Conservation (phyloP, 176 grass and related monocot species). For the Oropetium thomaeum region DNA sequence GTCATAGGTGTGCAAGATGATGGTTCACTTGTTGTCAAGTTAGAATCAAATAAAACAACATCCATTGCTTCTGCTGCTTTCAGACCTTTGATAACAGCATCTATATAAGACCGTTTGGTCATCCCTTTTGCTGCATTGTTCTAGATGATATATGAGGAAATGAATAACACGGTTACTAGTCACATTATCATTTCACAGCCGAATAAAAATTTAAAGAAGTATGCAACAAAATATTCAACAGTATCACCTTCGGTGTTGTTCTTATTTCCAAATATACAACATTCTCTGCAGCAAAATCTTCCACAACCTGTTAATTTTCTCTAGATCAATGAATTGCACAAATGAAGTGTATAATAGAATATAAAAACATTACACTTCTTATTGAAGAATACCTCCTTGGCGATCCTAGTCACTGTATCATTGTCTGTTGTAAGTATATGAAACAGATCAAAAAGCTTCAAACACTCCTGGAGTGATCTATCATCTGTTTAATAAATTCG, state of each 20-base stretch:
- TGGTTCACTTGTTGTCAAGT: slow-evolving; percentile 27
- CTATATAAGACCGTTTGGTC: slow-evolving; percentile 88
- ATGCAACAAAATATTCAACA: neutral
- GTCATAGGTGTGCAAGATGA: slow-evolving; percentile 2
- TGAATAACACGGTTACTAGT: neutral
- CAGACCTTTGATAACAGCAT: slow-evolving; percentile 89
- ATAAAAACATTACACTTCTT: neutral
- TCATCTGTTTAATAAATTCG: slow-evolving; percentile 55
- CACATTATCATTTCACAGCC: neutral
- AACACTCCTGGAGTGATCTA: slow-evolving; percentile 77
- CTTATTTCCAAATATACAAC: slow-evolving; percentile 91
- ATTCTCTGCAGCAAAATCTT: slow-evolving; percentile 98
- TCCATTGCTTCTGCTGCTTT: slow-evolving; percentile 66
- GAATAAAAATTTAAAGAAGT: neutral
- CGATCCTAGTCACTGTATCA: slow-evolving; percentile 88
- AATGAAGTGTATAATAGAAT: neutral
- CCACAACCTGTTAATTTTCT: slow-evolving; percentile 55
- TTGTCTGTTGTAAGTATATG: slow-evolving; percentile 85
- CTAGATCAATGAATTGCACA: neutral
- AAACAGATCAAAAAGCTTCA: slow-evolving; percentile 88
- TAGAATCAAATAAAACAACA: slow-evolving; percentile 51
- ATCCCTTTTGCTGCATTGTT: slow-evolving; percentile 95
- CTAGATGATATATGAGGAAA: slow-evolving; percentile 37
- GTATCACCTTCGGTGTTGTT: slow-evolving; percentile 86
- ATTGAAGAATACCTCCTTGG: slow-evolving; percentile 62